A percentile compares a stretch with the other conserved stretches of the same genome.
Evolutionary conservation across 1,139 yeast genomes (phyloP).

Genomic region (Sugiyamaella novakii): DNA sequence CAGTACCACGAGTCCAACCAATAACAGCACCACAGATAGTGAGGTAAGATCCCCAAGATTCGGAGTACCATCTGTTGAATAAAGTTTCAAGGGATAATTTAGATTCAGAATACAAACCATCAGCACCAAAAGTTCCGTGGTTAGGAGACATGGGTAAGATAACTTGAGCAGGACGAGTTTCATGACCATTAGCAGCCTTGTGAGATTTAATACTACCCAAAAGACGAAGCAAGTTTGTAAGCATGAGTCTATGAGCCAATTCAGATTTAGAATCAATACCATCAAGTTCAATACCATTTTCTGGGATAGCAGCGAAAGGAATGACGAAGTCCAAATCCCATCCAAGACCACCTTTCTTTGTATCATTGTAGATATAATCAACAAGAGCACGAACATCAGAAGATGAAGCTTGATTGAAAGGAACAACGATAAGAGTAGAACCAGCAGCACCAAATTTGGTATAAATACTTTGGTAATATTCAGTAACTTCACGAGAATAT

Average conservation of each 20-base stretch:
- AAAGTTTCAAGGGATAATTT: conserved; percentile 92
- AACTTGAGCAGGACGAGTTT: conserved; percentile 98
- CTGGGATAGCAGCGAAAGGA: conserved; percentile 99
- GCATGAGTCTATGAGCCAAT: conserved; percentile 97
- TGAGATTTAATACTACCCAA: conserved; percentile 87
- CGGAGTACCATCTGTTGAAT: conserved; percentile 98
- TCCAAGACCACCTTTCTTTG: conserved; percentile 86
- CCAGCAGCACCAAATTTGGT: conserved; percentile 92
- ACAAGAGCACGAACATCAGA: conserved; percentile 88
- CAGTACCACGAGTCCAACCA: conserved; percentile 99
- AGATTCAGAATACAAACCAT: conserved; percentile 97
- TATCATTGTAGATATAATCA: conserved; percentile 79
- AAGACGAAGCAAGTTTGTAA: conserved; percentile 89
- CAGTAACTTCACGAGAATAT: conserved; percentile 92
- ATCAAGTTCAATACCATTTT: conserved; percentile 94
- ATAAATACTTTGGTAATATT: conserved; percentile 91
- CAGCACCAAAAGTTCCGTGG: conserved; percentile 98
- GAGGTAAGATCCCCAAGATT: conserved; percentile 92
- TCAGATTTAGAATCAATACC: conserved; percentile 93
- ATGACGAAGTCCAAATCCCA: conserved; percentile 97
- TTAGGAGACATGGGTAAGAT: conserved; percentile 95
- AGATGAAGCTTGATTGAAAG: conserved; percentile 96
- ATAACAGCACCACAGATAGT: conserved; percentile 97
- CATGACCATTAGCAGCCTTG: conserved; percentile 71
- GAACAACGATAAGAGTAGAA: conserved; percentile 89